Evolutionary conservation across 73 alveolate species (phyloP).

Genomic region (Stentor roeselii): DNA sequence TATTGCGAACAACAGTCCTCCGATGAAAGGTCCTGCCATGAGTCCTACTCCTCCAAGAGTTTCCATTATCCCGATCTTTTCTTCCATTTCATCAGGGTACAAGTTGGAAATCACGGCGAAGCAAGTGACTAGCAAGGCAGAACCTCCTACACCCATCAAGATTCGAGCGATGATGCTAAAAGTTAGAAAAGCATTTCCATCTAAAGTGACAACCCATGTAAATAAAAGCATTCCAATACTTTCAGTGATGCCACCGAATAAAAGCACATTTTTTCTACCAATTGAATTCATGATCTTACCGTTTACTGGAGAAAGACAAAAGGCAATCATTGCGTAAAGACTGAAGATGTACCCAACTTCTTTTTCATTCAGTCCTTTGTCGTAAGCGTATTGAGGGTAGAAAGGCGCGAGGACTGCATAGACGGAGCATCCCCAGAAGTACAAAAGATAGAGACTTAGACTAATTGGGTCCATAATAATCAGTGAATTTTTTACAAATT

Average conservation of each 20-base stretch:
- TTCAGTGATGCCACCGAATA: constrained; percentile 30
- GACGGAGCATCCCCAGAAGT: constrained; percentile 24
- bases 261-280: constrained; percentile 38
- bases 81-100: constrained; percentile 47
- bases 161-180: constrained; percentile 32
- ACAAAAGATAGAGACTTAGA: neutral
- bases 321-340: constrained; percentile 30
- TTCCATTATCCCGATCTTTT: constrained; percentile 51
- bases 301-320: constrained; percentile 36
- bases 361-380: constrained; percentile 6
- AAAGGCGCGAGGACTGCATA: constrained; percentile 21
- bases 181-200: constrained; percentile 30
- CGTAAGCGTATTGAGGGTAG: constrained; percentile 7
- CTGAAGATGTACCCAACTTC: constrained; percentile 24
- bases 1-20: constrained; percentile 38
- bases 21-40: constrained; percentile 56
- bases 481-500: no score
- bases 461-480: neutral
- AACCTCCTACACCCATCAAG: constrained; percentile 43
- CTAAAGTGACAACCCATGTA: neutral
- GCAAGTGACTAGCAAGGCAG: constrained; percentile 33
- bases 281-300: constrained; percentile 36
- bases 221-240: constrained; percentile 6
- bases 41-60: constrained; percentile 56
- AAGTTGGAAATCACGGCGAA: constrained; percentile 46